Evolutionary conservation across 2,329 filamentous ascomycete species (phyloP).

Genomic region (Stemphylium beticola): DNA sequence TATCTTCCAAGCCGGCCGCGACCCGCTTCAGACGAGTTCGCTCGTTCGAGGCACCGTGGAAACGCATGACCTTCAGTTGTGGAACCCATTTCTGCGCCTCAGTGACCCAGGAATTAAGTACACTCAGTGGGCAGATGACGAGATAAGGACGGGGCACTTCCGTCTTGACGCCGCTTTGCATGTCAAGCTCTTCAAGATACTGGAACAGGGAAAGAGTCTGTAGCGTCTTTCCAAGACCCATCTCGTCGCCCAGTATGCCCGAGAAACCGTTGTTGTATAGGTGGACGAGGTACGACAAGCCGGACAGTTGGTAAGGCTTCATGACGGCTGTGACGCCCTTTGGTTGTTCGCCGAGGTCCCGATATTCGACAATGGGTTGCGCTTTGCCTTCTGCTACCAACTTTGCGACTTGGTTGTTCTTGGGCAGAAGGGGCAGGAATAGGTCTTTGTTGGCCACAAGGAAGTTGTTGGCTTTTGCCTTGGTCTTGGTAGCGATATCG

Average conservation of each 20-base stretch:
- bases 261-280: slow-evolving; percentile 99
- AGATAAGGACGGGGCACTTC: slow-evolving; percentile 86
- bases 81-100: slow-evolving; percentile 99
- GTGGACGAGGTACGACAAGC: slow-evolving; percentile 97
- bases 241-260: slow-evolving; percentile 96
- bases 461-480: slow-evolving; percentile 55
- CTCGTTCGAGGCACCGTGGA: slow-evolving; percentile 87
- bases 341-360: slow-evolving; percentile 53
- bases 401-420: slow-evolving; percentile 52
- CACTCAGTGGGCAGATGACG: slow-evolving; percentile 95
- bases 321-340: slow-evolving; percentile 60
- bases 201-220: slow-evolving; percentile 97
- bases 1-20: slow-evolving; percentile 54
- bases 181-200: slow-evolving; percentile 92
- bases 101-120: slow-evolving; percentile 95
- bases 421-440: slow-evolving; percentile 56
- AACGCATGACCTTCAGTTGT: slow-evolving; percentile 81
- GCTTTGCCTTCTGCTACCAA: slow-evolving; percentile 35
- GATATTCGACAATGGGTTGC: slow-evolving; percentile 47
- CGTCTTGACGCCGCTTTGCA: slow-evolving; percentile 47
- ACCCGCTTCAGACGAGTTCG: slow-evolving; percentile 73
- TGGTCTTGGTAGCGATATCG: slow-evolving; percentile 52
- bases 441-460: slow-evolving; percentile 53
- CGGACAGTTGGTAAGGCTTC: slow-evolving; percentile 98
- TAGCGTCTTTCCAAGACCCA: slow-evolving; percentile 99